These are phyloP conservation scores for Lipomyces spencermartinsiae DNA, from an alignment of 805 yeast species.

Conservation along the genomic window DNA sequence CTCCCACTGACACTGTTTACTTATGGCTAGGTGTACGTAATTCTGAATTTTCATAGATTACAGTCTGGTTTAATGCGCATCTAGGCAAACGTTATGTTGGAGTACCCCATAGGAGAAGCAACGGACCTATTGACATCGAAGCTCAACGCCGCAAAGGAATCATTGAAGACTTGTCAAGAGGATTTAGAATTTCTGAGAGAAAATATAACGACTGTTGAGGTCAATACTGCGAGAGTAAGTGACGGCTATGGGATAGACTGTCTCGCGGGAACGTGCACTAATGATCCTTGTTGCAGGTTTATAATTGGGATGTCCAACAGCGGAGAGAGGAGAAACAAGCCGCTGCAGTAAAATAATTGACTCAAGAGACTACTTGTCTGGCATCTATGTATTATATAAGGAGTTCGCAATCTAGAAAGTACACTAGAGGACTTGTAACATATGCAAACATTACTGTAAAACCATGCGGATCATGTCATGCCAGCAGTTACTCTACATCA, in stretches of 20 bases:
- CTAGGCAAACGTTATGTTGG: slow-evolving; percentile 91
- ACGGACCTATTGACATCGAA: slow-evolving; percentile 67
- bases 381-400: neutral
- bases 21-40: slow-evolving; percentile 80
- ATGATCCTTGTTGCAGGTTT: slow-evolving; percentile 31
- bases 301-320: slow-evolving; percentile 50
- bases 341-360: slow-evolving; percentile 3
- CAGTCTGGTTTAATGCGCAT: neutral
- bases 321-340: slow-evolving; percentile 39
- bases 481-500: slow-evolving; percentile 47
- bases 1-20: slow-evolving; percentile 68
- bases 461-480: neutral
- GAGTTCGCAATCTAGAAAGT: neutral
- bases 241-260: neutral
- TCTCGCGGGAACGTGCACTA: neutral
- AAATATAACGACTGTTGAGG: slow-evolving; percentile 96
- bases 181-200: slow-evolving; percentile 85
- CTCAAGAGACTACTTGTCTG: neutral
- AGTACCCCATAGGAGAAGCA: slow-evolving; percentile 90
- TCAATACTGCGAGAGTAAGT: slow-evolving; percentile 79
- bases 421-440: neutral
- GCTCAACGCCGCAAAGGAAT: slow-evolving; percentile 65
- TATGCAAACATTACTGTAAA: neutral
- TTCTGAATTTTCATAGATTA: neutral
- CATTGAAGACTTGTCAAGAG: slow-evolving; percentile 69